Conservation (phyloP, 768 basidiomycete genomes). For the Phaeotremella skinneri region DNA sequence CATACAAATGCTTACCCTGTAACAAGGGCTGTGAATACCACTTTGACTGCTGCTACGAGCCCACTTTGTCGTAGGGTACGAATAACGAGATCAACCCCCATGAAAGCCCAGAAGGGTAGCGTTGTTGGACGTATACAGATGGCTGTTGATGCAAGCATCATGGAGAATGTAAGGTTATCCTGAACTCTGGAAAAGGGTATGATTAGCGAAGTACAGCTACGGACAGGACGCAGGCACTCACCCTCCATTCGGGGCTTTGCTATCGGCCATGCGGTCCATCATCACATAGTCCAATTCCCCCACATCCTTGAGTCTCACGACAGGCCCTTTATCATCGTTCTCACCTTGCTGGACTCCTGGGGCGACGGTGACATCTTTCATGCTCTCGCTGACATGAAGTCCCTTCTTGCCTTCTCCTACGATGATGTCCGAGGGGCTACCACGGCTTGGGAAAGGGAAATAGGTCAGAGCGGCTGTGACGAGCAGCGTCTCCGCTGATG, state of each 20-base stretch:
- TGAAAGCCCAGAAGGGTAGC: slow-evolving; percentile 75
- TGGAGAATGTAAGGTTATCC: slow-evolving; percentile 33
- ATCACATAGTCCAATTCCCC: slow-evolving; percentile 27
- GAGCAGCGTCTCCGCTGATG: slow-evolving; percentile 85
- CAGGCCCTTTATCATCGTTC: slow-evolving; percentile 1
- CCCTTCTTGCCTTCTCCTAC: not conserved
- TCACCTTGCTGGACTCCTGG: too few species aligned
- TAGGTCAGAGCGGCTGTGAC: slow-evolving; percentile 71
- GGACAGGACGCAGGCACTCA: too few species aligned
- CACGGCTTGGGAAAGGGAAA: slow-evolving; percentile 57
- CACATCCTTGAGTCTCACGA: slow-evolving; percentile 6
- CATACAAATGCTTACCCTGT: slow-evolving; percentile 5
- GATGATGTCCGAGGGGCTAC: slow-evolving; percentile 1
- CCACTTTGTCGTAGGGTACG: slow-evolving; percentile 1
- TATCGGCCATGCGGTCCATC: slow-evolving; percentile 26
- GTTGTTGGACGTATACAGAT: slow-evolving; percentile 87
- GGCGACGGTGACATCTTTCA: slow-evolving; percentile 2
- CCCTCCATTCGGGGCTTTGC: not conserved
- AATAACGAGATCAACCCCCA: slow-evolving; percentile 60
- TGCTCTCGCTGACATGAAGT: slow-evolving; percentile 3
- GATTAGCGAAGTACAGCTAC: not conserved
- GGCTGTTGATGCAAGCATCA: slow-evolving; percentile 69
- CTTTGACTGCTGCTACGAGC: not conserved
- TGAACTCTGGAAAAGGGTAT: slow-evolving; percentile 5
- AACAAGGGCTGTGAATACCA: not conserved